These are phyloP conservation scores for Ophiostoma quercus DNA, from an alignment of 2,329 filamentous ascomycete species.

Conservation along the genomic window DNA sequence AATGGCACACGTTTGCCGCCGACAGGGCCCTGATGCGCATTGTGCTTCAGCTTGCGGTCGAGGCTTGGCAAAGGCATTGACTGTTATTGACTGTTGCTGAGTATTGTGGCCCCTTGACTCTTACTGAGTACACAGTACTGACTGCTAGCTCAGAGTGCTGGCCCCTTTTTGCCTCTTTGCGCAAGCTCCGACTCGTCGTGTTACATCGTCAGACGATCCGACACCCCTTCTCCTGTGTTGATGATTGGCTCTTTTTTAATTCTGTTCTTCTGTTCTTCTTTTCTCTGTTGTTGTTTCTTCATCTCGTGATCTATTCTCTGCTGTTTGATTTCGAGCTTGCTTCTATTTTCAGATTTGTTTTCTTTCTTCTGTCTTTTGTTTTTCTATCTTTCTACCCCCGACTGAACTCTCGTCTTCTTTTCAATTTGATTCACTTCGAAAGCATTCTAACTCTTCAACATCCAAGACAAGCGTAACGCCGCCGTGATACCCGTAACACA, in stretches of 20 bases:
- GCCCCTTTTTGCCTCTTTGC: constrained; percentile 9
- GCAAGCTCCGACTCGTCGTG: constrained; percentile 5
- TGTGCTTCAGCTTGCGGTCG: constrained; percentile 14
- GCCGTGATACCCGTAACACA: not conserved
- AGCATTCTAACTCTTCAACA: not conserved
- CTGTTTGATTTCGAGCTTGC: not conserved
- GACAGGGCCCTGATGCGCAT: constrained; percentile 21
- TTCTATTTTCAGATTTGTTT: not conserved
- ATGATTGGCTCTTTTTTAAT: not conserved
- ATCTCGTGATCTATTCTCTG: not conserved
- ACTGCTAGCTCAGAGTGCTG: too few species aligned
- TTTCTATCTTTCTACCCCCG: not conserved
- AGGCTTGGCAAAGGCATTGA: constrained; percentile 1
- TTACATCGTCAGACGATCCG: not conserved
- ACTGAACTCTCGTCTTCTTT: too few species aligned
- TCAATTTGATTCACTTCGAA: too few species aligned
- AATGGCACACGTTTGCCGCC: constrained; percentile 5
- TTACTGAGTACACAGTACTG: too few species aligned
- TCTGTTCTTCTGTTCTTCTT: too few species aligned
- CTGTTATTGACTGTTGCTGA: not conserved
- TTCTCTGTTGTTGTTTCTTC: too few species aligned
- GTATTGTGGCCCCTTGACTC: too few species aligned
- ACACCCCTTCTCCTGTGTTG: constrained; percentile 10
- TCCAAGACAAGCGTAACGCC: not conserved
- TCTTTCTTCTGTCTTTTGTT: not conserved